Evolutionary conservation across 192 early-diverging fungal species (phyloP), one percentile per base, ranked within the genome.

Genomic region (Coemansia sp.): DNA sequence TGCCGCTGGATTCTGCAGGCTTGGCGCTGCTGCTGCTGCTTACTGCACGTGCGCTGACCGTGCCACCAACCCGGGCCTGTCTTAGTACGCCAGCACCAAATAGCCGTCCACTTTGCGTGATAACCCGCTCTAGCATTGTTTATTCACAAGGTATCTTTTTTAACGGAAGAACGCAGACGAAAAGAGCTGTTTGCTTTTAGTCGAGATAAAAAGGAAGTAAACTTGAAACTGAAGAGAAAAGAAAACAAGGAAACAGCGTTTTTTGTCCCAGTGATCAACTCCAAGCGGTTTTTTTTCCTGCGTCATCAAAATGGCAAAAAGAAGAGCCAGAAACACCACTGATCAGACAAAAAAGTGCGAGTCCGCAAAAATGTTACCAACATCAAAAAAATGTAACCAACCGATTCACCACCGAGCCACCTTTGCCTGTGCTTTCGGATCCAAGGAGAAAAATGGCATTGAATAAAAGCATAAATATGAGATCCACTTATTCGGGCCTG

Each of bases 121-220:
- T n/a, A 35, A 68, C 59, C 59, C 76, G 76, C 16, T 60, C 46
- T 71, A 78, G 55, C 70, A 70, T 59, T 20, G 35, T 59, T 38
- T 59, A 36, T 59, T 6, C 21, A 24, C 9, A 26, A 26, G 24
- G 24, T 9, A 15, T 53, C 51, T 7, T 53, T 52, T 10, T 30
- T 9, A 14, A 30, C 11, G 24, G 51, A 26, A 14, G 51, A 11
- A 26, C 10, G 10, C 21, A 26, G 14, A 20, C 10, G n/a, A 26
- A 52, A 52, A 26, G 24, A 53, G 12, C 24, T 49, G 8, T 49
- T 18, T 49, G 26, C 51, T 53, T 26, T 26, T 23, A 26, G 16
- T 26, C 51, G 23, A 9, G 5, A 26, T 10, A 26, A 16, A 53
- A 53, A 26, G 26, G 24, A 26, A 26, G 11, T 5, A 6, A 11